These are phyloP conservation scores for Biscogniauxia sp. DNA, from an alignment of 2,329 filamentous ascomycete genomes.

Conservation along the genomic window DNA sequence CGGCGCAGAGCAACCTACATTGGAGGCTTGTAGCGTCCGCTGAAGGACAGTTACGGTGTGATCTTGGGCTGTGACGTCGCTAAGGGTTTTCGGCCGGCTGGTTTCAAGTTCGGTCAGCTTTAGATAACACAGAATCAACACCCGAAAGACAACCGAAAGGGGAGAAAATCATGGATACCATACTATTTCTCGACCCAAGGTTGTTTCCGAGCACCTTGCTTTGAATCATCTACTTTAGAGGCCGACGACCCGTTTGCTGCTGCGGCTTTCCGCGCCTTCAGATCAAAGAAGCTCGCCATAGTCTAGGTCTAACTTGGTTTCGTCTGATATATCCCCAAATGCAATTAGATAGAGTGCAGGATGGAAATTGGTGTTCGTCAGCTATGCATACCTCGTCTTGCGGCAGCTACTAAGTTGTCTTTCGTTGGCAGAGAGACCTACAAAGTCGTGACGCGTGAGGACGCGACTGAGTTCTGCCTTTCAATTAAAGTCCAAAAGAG, in stretches of 20 bases:
- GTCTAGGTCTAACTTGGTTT: conserved; percentile 1
- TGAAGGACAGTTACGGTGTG: conserved; percentile 93
- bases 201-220: conserved; percentile 66
- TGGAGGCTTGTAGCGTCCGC: conserved; percentile 89
- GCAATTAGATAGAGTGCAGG: not conserved
- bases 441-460: conserved; percentile 18
- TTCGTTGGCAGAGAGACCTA: not conserved
- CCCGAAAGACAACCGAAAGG: too few relatives aligned
- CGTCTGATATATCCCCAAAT: not conserved
- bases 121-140: not conserved
- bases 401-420: not conserved
- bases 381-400: not conserved
- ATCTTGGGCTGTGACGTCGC: conserved; percentile 95
- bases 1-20: conserved; percentile 49
- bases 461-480: conserved; percentile 21
- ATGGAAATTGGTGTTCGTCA: not conserved
- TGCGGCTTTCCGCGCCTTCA: conserved; percentile 87
- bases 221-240: conserved; percentile 63
- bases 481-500: conserved; percentile 21
- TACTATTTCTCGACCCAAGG: conserved; percentile 99
- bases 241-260: conserved; percentile 59
- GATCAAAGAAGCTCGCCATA: conserved; percentile 93
- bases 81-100: conserved; percentile 89
- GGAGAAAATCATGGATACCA: conserved; percentile 7
- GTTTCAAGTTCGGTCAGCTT: conserved; percentile 27